phyloP scores from a whole-genome alignment of 139 green algal genomes.

The Chlamydomonas schloesseri region DNA sequence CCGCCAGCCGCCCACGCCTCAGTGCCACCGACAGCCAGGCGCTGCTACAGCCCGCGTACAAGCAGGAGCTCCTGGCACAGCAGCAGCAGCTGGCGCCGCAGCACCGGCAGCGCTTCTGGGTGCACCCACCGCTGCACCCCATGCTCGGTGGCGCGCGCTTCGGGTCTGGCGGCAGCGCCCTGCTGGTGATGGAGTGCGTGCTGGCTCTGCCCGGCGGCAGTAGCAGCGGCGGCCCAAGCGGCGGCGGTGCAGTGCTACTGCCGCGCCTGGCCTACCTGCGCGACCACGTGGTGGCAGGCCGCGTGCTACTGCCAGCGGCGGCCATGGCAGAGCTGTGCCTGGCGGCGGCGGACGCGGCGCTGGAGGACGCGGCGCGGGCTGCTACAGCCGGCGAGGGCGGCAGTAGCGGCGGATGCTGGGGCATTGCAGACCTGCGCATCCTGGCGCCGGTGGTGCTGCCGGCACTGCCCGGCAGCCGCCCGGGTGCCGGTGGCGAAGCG shows the following conservation, averaged over 20 bases:
- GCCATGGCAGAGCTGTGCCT: conserved; percentile 74
- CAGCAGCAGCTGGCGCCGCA: background rate
- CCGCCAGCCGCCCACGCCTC: too few species aligned
- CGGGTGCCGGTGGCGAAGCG: too few species aligned
- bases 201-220: too few species aligned
- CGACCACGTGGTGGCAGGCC: conserved; percentile 59
- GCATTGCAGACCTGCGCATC: conserved; percentile 45
- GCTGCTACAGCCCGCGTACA: background rate
- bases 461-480: background rate
- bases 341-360: conserved; percentile 47
- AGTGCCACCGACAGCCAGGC: too few species aligned
- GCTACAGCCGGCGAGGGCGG: background rate
- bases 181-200: conserved; percentile 25
- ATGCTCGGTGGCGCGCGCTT: background rate
- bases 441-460: conserved; percentile 57
- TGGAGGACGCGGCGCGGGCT: conserved; percentile 10
- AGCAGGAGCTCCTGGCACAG: background rate
- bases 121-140: conserved; percentile 49
- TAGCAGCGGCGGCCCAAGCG: too few species aligned
- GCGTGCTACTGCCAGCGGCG: conserved; percentile 73
- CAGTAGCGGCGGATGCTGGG: background rate
- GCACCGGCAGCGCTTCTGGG: conserved; percentile 31
- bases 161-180: background rate
- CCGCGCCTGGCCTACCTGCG: conserved; percentile 52
- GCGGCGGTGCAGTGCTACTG: too few species aligned